These are phyloP conservation scores for Elsinoe fawcettii DNA, from an alignment of 2,329 filamentous ascomycete genomes.

Conservation along the genomic window DNA sequence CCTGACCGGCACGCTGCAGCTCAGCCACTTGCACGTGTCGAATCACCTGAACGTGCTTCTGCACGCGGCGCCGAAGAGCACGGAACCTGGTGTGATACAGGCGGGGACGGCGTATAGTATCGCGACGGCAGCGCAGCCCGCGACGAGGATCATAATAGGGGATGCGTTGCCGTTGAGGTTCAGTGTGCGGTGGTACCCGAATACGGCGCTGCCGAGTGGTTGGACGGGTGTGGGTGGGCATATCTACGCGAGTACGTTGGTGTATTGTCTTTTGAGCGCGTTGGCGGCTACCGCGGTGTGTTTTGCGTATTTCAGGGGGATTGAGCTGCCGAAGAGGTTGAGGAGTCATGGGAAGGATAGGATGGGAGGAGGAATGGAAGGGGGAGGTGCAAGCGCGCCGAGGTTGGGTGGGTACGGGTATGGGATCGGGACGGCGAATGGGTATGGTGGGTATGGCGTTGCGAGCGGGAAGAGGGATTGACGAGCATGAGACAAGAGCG, in stretches of 20 bases:
- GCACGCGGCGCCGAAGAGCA: conserved; percentile 52
- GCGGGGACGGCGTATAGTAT: conserved; percentile 83
- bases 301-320: conserved; percentile 47
- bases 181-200: conserved; percentile 80
- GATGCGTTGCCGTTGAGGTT: conserved; percentile 74
- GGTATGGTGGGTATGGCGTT: conserved; percentile 37
- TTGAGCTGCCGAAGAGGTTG: conserved; percentile 43
- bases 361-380: conserved; percentile 26
- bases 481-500: background rate
- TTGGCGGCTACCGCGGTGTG: conserved; percentile 43
- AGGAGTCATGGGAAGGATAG: conserved; percentile 52
- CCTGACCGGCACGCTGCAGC: conserved; percentile 78
- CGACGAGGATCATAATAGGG: conserved; percentile 70
- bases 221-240: conserved; percentile 47
- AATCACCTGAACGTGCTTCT: conserved; percentile 84
- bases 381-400: conserved; percentile 26
- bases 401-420: conserved; percentile 37
- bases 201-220: conserved; percentile 55
- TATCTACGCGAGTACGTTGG: conserved; percentile 42
- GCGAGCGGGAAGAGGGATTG: conserved; percentile 39
- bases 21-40: conserved; percentile 82
- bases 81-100: conserved; percentile 66
- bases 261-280: conserved; percentile 43
- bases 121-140: conserved; percentile 48
- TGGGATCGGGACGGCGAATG: conserved; percentile 32